Evolutionary conservation across 805 yeast species (phyloP).

Genomic region (Nakazawaea laoshanensis): DNA sequence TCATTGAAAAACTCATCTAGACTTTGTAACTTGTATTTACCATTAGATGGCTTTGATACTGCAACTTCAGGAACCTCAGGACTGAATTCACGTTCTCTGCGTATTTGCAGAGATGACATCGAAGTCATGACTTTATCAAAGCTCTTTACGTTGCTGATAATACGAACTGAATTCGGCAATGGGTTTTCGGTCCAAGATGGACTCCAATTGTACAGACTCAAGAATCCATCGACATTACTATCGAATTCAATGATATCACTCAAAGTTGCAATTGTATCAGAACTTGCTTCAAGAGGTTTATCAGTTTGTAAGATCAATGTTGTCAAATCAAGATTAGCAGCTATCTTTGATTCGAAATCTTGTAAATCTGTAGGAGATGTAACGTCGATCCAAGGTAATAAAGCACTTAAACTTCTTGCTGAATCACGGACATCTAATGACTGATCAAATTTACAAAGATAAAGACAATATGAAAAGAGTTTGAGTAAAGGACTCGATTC

Average conservation of each 20-base stretch:
- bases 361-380: slow-evolving; percentile 12
- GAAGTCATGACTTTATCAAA: slow-evolving; percentile 2
- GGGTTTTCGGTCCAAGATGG: slow-evolving; percentile 6
- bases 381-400: slow-evolving; percentile 31
- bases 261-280: slow-evolving; percentile 1
- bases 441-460: slow-evolving; percentile 65
- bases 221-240: slow-evolving; percentile 10
- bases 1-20: slow-evolving; percentile 79
- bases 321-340: slow-evolving; percentile 45
- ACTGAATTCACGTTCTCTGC: no score
- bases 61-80: no score
- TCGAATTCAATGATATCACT: slow-evolving; percentile 11
- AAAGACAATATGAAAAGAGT: slow-evolving; percentile 54
- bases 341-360: slow-evolving; percentile 13
- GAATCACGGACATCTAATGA: slow-evolving; percentile 77
- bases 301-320: slow-evolving; percentile 69
- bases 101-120: slow-evolving; percentile 4
- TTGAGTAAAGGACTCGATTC: slow-evolving; percentile 20
- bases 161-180: slow-evolving; percentile 3
- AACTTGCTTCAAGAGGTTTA: slow-evolving; percentile 32
- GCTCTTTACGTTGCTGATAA: slow-evolving; percentile 2
- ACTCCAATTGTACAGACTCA: slow-evolving; percentile 4
- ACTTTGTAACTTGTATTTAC: slow-evolving; percentile 59
- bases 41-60: no score
- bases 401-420: slow-evolving; percentile 62